phyloP scores from a whole-genome alignment of 2,329 filamentous ascomycete genomes.

The Helminthosporium solani region DNA sequence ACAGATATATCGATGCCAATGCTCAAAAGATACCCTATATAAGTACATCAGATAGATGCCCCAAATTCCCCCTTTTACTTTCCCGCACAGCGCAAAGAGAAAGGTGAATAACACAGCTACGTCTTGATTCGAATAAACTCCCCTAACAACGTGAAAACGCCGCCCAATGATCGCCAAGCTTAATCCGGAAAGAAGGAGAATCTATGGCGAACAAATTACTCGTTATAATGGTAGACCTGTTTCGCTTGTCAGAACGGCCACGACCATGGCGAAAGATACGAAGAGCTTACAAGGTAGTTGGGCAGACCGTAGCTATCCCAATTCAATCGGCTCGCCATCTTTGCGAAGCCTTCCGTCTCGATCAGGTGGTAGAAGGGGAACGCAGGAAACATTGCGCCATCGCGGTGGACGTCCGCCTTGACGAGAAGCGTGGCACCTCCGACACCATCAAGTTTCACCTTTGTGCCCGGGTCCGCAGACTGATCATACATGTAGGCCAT shows the following conservation, averaged over 20 bases:
- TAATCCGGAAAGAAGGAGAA: constrained; percentile 5
- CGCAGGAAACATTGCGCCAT: constrained; percentile 97
- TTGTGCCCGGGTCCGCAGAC: constrained; percentile 53
- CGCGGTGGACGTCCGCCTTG: constrained; percentile 93
- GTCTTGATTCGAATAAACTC: neutral
- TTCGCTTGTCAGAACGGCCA: constrained; percentile 2
- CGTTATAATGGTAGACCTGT: constrained; percentile 87
- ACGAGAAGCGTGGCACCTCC: constrained; percentile 90
- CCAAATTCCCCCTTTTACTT: neutral
- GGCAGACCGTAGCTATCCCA: constrained; percentile 87
- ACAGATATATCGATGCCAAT: neutral
- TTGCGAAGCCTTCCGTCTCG: constrained; percentile 96
- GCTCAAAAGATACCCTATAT: neutral
- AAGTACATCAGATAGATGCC: neutral
- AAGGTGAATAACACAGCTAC: neutral
- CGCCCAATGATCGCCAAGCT: constrained; percentile 31
- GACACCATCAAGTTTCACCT: constrained; percentile 84
- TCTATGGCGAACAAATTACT: constrained; percentile 51
- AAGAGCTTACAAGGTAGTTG: constrained; percentile 80
- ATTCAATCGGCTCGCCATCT: constrained; percentile 88
- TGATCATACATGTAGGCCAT: constrained; percentile 79
- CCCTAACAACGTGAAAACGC: constrained; percentile 24
- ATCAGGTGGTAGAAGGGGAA: constrained; percentile 97
- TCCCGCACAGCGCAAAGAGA: neutral
- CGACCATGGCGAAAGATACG: neutral